These are phyloP conservation scores for Verticillium zaregamsianum DNA, from an alignment of 2,329 filamentous ascomycete species.

Conservation along the genomic window DNA sequence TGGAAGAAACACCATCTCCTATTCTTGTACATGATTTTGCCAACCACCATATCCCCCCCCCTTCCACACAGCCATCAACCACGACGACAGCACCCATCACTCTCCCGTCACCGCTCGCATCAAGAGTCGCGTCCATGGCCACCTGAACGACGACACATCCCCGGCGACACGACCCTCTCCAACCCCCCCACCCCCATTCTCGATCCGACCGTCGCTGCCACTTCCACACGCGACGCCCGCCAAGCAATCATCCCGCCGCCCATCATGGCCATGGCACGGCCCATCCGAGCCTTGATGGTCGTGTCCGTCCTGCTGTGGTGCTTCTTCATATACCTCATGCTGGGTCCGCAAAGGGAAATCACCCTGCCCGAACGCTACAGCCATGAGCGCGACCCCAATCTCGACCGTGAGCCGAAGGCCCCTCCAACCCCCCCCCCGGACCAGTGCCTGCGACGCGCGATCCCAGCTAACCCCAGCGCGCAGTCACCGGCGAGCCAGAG, in stretches of 20 bases:
- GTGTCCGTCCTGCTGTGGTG: slow-evolving; percentile 69
- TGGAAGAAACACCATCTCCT: background rate
- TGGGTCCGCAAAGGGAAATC: slow-evolving; percentile 48
- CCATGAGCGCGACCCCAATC: slow-evolving; percentile 66
- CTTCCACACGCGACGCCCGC: background rate
- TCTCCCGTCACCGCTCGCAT: background rate
- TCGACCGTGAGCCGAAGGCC: slow-evolving; percentile 65
- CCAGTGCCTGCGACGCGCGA: background rate
- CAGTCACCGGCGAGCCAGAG: slow-evolving; percentile 80
- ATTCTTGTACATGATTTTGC: background rate
- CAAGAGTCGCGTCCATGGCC: background rate
- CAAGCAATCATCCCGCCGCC: background rate
- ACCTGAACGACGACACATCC: background rate
- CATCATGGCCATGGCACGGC: slow-evolving; percentile 79
- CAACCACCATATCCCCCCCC: background rate
- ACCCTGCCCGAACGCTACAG: slow-evolving; percentile 22
- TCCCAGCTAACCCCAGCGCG: slow-evolving; percentile 2
- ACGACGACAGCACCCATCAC: background rate
- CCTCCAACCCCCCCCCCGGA: background rate
- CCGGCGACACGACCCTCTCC: background rate
- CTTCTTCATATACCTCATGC: slow-evolving; percentile 74
- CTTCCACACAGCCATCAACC: background rate
- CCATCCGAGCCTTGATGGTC: slow-evolving; percentile 74
- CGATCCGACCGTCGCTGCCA: background rate
- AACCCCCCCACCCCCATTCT: background rate